Percentiles rank a stretch among this genome's conserved stretches.
Conservation (phyloP, 768 basidiomycete genomes). For the Asterophora parasitica region DNA sequence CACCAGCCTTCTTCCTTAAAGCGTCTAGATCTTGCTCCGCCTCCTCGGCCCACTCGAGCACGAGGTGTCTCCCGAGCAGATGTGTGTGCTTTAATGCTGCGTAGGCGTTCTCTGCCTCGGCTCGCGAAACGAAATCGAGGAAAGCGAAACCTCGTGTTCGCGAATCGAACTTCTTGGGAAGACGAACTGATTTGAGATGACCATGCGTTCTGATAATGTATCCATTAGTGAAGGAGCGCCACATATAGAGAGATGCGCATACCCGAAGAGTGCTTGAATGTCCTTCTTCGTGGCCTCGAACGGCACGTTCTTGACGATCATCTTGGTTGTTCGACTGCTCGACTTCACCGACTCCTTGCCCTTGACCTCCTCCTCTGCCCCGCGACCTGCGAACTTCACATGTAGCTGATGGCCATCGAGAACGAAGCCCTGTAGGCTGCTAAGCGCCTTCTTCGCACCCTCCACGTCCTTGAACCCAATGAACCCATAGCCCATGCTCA, state of each 20-base stretch:
- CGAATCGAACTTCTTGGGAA: constrained; percentile 89
- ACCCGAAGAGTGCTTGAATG: constrained; percentile 86
- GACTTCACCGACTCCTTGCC: constrained; percentile 30
- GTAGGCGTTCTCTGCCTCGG: constrained; percentile 88
- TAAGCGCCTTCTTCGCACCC: constrained; percentile 67
- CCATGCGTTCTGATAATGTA: constrained; percentile 68
- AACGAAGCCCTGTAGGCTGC: constrained; percentile 74
- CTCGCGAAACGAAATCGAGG: constrained; percentile 85
- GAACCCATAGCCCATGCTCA: constrained; percentile 98
- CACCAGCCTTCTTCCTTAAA: constrained; percentile 74
- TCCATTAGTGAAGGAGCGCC: background rate
- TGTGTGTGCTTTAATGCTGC: constrained; percentile 88
- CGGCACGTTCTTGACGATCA: constrained; percentile 97
- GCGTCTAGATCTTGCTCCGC: constrained; percentile 73
- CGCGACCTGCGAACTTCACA: constrained; percentile 85
- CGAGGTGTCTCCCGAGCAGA: constrained; percentile 91
- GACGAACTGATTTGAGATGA: constrained; percentile 87
- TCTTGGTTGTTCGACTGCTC: constrained; percentile 78
- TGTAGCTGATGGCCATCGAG: constrained; percentile 84
- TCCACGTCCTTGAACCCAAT: constrained; percentile 80
- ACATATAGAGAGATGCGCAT: constrained; percentile 25
- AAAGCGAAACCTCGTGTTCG: constrained; percentile 94
- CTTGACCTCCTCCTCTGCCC: constrained; percentile 45
- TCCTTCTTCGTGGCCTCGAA: constrained; percentile 97
- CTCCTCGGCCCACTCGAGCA: constrained; percentile 91